These are phyloP conservation scores for Dendrocalamus latiflorus DNA, from an alignment of 202 grass and related monocot genomes.

Conservation along the genomic window DNA sequence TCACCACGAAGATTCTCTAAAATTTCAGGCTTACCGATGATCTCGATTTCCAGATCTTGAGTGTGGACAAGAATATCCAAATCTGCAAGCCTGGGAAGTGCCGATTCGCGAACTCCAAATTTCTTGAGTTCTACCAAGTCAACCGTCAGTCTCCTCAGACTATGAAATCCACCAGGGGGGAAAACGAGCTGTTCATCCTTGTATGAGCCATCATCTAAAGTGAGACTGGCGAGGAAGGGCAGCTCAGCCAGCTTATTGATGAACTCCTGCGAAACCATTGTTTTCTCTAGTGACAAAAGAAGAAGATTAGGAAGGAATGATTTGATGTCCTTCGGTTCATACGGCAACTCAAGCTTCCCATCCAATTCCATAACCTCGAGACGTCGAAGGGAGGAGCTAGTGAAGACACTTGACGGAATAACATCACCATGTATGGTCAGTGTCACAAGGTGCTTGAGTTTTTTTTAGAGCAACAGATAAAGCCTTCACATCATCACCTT, in stretches of 20 bases:
- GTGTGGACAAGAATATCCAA: background rate
- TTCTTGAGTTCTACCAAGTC: background rate
- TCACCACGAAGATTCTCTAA: background rate
- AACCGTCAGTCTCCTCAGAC: slow-evolving; percentile 16
- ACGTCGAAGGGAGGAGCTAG: slow-evolving; percentile 7
- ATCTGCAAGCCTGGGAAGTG: background rate
- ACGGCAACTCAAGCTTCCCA: slow-evolving; percentile 4
- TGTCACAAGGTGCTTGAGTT: slow-evolving; percentile 23
- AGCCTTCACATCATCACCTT: background rate
- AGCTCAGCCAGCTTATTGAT: slow-evolving; percentile 29
- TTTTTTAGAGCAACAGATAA: slow-evolving; percentile 7
- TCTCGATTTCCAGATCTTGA: background rate
- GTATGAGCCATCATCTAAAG: slow-evolving; percentile 13
- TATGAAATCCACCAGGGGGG: slow-evolving; percentile 10
- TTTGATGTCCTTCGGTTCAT: background rate
- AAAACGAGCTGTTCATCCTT: slow-evolving; percentile 3
- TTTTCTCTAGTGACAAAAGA: slow-evolving; percentile 9
- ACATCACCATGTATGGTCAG: background rate
- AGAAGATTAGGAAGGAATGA: slow-evolving; percentile 28
- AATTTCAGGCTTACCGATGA: background rate
- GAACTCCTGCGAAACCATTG: slow-evolving; percentile 11
- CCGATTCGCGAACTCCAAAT: background rate
- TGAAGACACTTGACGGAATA: slow-evolving; percentile 25
- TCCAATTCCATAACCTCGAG: slow-evolving; percentile 26
- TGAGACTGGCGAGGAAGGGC: slow-evolving; percentile 20